Base-by-base conservation (phyloP, 768 basidiomycete species). In the Amanita fuliginea region DNA sequence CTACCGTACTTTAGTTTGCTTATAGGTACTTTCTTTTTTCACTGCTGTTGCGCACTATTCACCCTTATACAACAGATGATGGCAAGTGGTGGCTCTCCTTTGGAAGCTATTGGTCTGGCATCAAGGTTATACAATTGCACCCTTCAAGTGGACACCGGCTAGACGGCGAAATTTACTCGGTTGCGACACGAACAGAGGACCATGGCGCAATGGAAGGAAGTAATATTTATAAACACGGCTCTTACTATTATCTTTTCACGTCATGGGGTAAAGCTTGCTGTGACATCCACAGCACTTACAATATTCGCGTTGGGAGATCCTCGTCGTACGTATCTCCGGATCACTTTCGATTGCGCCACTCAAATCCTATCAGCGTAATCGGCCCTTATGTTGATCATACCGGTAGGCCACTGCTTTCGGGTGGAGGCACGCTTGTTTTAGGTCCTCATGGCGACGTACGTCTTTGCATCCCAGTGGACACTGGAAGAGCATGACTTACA, bases 271-370 rank as follows among this genome's bases (percentile, higher is more conserved):
- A 61, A 1, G 78, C 76, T 61, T 78, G 77, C 59, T 41, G 58
- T 18, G 76, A 76, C 3, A 68, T 67, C 10, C 64, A 61, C 7
- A 76, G 75, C 60, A 80, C 77, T 0, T 80, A 80, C 57, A 79
- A 78, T 50, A 78, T 79, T 48, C 70, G 76, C 8, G 76, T 80
- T 26, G 76, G 75, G 18, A 67, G 77, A 26, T 70, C 75, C 3
- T 57, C 64, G 3, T 67, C 61, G 73, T 73, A 44, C 32, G 67
- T 58, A 18, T 35, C 19, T 49, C 32, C 32, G 18, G 16, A 18
- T 46, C 14, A 19, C 16, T 21, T 14, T 34, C 35, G 8, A 14
- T 8, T 30, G 13, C 8, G 14, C 3, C n/a, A 14, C 51, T 35
- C 34, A 46, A 18, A 21, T 7, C 21, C 36, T 18, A 19, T 26